A percentile compares a stretch with the other conserved stretches of the same genome.
phyloP scores from a whole-genome alignment of 2,329 filamentous ascomycete species.

The Domatiomyces catenatus region DNA sequence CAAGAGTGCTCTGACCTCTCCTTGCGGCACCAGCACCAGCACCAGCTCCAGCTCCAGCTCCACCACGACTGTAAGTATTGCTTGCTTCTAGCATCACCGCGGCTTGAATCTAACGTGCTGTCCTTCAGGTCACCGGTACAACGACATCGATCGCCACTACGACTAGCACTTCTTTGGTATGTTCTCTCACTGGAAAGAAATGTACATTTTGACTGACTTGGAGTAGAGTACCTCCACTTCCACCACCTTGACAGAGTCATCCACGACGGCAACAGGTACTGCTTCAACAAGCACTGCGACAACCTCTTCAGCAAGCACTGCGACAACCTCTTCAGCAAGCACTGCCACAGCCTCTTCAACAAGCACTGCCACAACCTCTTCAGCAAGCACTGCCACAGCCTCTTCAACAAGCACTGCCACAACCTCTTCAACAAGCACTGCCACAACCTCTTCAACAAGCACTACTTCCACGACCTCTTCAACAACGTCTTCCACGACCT shows the following conservation, averaged over 20 bases:
- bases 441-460: too few species aligned
- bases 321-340: too few species aligned
- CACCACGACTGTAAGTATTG: background rate
- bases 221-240: background rate
- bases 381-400: too few species aligned
- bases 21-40: background rate
- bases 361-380: too few species aligned
- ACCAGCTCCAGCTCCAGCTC: background rate
- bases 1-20: background rate
- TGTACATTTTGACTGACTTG: background rate
- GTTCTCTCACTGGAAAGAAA: background rate
- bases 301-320: too few species aligned
- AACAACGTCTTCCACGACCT: background rate
- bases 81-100: background rate
- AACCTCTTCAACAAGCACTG: too few species aligned
- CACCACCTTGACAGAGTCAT: background rate
- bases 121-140: background rate
- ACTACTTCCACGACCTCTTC: too few species aligned
- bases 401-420: too few species aligned
- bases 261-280: slow-evolving; percentile 2
- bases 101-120: background rate
- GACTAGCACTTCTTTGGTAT: background rate
- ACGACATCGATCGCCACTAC: slow-evolving; percentile 1
- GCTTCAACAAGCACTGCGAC: background rate
- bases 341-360: too few species aligned